These are phyloP conservation scores for Paulownia fortunei DNA, from an alignment of 257 asterid genomes.

Conservation along the genomic window DNA sequence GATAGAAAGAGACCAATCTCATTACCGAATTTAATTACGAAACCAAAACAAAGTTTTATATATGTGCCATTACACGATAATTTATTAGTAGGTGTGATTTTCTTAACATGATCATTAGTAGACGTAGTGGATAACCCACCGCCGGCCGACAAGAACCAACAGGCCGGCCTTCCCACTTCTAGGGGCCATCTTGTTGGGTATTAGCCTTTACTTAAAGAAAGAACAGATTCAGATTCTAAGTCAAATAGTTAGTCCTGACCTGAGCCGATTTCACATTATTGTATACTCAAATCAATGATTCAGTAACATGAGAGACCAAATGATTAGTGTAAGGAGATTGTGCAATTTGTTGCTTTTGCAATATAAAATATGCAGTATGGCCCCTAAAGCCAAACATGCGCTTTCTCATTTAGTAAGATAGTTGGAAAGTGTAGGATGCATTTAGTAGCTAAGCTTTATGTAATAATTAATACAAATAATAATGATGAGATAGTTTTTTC, in stretches of 20 bases:
- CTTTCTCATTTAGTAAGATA: constrained; percentile 41
- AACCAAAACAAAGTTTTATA: background rate
- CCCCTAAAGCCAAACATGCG: constrained; percentile 57
- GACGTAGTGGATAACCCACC: constrained; percentile 50
- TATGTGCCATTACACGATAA: background rate
- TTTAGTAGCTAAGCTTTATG: constrained; percentile 27
- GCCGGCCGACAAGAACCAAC: constrained; percentile 58
- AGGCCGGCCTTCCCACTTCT: constrained; percentile 63
- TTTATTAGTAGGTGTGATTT: constrained; percentile 23
- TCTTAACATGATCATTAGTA: constrained; percentile 35
- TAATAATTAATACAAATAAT: constrained; percentile 25
- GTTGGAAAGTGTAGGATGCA: constrained; percentile 40
- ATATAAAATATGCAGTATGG: constrained; percentile 42
- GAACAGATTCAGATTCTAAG: constrained; percentile 55
- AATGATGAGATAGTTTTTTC: constrained; percentile 30
- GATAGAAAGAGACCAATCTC: background rate
- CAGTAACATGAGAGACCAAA: constrained; percentile 78
- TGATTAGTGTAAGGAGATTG: constrained; percentile 59
- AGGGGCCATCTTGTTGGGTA: constrained; percentile 50
- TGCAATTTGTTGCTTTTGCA: constrained; percentile 44
- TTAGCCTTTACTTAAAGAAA: constrained; percentile 48
- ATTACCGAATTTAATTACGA: background rate
- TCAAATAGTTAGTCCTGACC: constrained; percentile 40
- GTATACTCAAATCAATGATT: constrained; percentile 58
- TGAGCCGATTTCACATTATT: constrained; percentile 40